Conservation (phyloP, 106 monocot species). For the Posidonia australis region DNA sequence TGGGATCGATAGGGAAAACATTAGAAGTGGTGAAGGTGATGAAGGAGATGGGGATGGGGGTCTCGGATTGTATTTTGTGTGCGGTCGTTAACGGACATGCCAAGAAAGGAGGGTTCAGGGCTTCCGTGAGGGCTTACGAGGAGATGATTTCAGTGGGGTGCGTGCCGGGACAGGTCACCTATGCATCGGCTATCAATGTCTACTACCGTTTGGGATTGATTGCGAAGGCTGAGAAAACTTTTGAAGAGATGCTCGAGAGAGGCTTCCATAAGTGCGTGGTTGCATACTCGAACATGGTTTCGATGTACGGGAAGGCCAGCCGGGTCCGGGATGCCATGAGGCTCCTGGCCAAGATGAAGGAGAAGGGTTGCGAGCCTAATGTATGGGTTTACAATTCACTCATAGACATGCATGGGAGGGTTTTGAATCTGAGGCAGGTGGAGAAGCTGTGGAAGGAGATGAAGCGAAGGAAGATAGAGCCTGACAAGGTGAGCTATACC, state of each 20-base stretch:
- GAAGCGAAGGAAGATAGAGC: constrained; percentile 35
- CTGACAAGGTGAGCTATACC: constrained; percentile 68
- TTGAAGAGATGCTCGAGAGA: constrained; percentile 56
- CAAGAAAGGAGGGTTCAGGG: constrained; percentile 30
- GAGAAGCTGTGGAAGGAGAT: constrained; percentile 92
- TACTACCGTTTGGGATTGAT: constrained; percentile 48
- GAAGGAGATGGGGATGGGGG: constrained; percentile 38
- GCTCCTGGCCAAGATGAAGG: constrained; percentile 75
- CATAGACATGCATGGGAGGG: constrained; percentile 54
- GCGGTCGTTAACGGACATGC: constrained; percentile 62
- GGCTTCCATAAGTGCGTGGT: constrained; percentile 66
- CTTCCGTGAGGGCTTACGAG: constrained; percentile 44
- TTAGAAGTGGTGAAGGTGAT: constrained; percentile 41
- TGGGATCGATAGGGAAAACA: constrained; percentile 40
- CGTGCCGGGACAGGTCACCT: constrained; percentile 69
- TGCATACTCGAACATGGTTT: constrained; percentile 78
- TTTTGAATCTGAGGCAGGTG: constrained; percentile 37
- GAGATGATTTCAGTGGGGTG: constrained; percentile 43
- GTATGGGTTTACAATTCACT: constrained; percentile 80
- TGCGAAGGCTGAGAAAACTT: constrained; percentile 38
- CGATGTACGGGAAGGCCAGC: constrained; percentile 58
- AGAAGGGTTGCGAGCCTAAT: constrained; percentile 67
- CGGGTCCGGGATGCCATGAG: constrained; percentile 57
- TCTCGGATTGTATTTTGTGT: constrained; percentile 60
- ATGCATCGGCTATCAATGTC: constrained; percentile 64